A percentile compares a stretch with the other conserved stretches of the same genome.
phyloP scores from a whole-genome alignment of 768 basidiomycete species.

The Mycena alexandri region DNA sequence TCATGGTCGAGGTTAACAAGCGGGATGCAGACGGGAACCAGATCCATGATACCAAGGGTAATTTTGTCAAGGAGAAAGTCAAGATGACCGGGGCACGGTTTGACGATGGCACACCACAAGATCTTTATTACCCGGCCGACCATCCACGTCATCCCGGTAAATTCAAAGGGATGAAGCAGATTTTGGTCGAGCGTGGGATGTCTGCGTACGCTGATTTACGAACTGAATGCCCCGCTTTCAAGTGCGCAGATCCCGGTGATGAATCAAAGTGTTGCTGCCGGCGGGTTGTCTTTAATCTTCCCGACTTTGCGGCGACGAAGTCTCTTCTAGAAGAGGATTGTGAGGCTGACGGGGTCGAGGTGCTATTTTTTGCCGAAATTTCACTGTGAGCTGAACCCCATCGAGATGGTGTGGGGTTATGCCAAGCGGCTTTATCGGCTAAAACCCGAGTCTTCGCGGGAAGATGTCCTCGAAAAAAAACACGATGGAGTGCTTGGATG shows the following conservation, averaged over 20 bases:
- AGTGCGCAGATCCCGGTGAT: conserved; percentile 36
- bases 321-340: too few species aligned
- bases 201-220: conserved; percentile 20
- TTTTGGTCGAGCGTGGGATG: conserved; percentile 42
- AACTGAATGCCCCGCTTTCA: conserved; percentile 44
- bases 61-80: conserved; percentile 35
- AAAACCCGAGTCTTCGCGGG: conserved; percentile 6
- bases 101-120: conserved; percentile 32
- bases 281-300: too few species aligned
- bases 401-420: conserved; percentile 45
- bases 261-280: not conserved
- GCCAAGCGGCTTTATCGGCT: conserved; percentile 41
- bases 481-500: too few species aligned
- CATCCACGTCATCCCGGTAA: conserved; percentile 36
- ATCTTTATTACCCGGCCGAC: not conserved
- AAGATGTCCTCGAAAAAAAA: conserved; percentile 35
- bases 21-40: conserved; percentile 33
- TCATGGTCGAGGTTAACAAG: not conserved
- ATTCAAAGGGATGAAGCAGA: conserved; percentile 48
- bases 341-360: too few species aligned
- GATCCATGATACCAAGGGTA: conserved; percentile 31
- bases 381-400: conserved; percentile 39
- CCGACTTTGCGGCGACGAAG: too few species aligned
- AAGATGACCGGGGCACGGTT: conserved; percentile 20
- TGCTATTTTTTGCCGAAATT: conserved; percentile 9